phyloP scores from a whole-genome alignment of 192 early-diverging fungal species.

The Umbelopsis sp. region DNA sequence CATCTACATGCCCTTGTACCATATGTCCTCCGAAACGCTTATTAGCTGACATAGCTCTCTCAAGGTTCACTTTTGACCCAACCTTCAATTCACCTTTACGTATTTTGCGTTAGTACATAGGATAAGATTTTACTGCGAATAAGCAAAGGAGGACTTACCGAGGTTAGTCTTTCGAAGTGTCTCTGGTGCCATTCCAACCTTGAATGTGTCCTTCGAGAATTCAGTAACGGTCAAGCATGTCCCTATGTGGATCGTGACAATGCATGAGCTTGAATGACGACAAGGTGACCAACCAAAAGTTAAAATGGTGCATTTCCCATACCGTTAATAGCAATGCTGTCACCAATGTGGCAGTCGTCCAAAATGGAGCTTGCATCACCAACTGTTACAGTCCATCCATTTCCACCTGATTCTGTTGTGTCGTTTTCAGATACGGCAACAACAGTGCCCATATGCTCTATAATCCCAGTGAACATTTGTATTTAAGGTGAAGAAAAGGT shows the following conservation, averaged over 20 bases:
- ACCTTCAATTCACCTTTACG: slow-evolving; percentile 66
- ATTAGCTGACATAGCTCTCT: slow-evolving; percentile 86
- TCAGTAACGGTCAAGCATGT: slow-evolving; percentile 97
- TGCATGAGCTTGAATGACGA: not conserved
- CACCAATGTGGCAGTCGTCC: slow-evolving; percentile 85
- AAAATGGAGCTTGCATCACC: slow-evolving; percentile 71
- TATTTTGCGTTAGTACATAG: not conserved
- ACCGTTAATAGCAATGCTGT: slow-evolving; percentile 94
- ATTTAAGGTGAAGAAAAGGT: not conserved
- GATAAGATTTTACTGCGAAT: slow-evolving; percentile 1
- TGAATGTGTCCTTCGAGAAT: slow-evolving; percentile 80
- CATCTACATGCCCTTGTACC: slow-evolving; percentile 96
- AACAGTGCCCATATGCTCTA: slow-evolving; percentile 88
- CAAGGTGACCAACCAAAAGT: not conserved
- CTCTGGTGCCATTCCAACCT: slow-evolving; percentile 92
- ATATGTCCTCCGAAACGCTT: slow-evolving; percentile 97
- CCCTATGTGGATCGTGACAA: slow-evolving; percentile 43
- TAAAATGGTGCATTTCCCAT: not conserved
- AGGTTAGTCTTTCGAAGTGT: slow-evolving; percentile 92
- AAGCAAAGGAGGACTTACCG: slow-evolving; percentile 44
- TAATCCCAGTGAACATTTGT: slow-evolving; percentile 96
- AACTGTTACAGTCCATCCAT: slow-evolving; percentile 85
- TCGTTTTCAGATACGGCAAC: slow-evolving; percentile 68
- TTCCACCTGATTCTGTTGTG: slow-evolving; percentile 75
- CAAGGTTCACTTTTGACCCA: slow-evolving; percentile 87